Percentiles rank a stretch among this genome's conserved stretches.
Evolutionary conservation across 208 protist genomes (phyloP).

Genomic region (Acanthamoeba sp.): DNA sequence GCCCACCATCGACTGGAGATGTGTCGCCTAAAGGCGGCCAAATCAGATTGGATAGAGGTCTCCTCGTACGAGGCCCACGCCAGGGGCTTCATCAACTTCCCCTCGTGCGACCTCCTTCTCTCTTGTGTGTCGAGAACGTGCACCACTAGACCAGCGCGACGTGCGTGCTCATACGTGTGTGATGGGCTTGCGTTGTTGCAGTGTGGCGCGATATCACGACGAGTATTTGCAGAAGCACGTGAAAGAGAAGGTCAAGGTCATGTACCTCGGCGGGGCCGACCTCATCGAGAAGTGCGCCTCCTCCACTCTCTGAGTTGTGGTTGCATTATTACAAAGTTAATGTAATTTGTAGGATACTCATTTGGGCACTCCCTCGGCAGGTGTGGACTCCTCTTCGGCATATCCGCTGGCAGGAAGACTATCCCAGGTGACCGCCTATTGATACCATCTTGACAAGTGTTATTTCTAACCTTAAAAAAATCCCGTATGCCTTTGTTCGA

Average conservation of each 20-base stretch:
- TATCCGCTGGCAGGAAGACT: not conserved
- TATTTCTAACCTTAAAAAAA: no score
- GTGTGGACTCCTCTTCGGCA: not conserved
- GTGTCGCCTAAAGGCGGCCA: not conserved
- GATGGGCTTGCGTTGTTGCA: no score
- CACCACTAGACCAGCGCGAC: no score
- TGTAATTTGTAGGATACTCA: no score
- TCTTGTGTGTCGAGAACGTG: not conserved
- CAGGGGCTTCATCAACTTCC: constrained; percentile 7
- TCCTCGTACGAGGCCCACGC: not conserved
- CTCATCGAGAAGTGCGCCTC: not conserved
- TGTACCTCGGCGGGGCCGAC: not conserved
- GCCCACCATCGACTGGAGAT: constrained; percentile 4
- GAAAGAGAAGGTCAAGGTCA: not conserved
- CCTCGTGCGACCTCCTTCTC: not conserved
- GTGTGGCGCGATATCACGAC: not conserved
- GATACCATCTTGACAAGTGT: no score
- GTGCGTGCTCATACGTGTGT: no score
- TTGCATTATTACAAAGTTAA: no score
- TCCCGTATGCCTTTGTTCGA: no score
- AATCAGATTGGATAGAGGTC: constrained; percentile 29
- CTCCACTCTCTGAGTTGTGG: no score
- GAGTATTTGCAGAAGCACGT: not conserved
- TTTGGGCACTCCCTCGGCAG: not conserved
- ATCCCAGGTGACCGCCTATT: no score